Base-by-base conservation (phyloP, 768 basidiomycete genomes). In the Russula griseocarnosa region DNA sequence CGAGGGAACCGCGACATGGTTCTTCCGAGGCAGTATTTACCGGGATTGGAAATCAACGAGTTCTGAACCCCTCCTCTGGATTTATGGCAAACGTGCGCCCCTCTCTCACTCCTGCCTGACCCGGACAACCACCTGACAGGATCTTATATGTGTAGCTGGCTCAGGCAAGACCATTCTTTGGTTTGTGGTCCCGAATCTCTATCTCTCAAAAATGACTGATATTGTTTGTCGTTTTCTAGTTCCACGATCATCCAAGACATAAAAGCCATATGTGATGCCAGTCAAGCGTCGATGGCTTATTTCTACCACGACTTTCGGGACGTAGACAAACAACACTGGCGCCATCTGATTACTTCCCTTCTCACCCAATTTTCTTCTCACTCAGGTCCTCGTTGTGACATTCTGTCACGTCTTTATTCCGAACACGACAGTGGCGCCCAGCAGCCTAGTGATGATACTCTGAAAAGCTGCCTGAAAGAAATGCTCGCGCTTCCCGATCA, bases 91-190 rank as follows among this genome's bases (percentile, higher is more conserved):
- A 32, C 54, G 62, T 63, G 20, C 3, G 61, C 22, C 10, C 11
- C 11, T 30, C 24, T 56, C 26, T 16, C 24, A 24, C n/a, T 14
- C 13, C 1, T 32, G 2, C 47, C 20, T 18, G 4, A 7, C 16
- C 7, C 24, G 3, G 14, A 4, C 9, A 26, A 26, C 7, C 32
- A 9, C 20, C 16, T 22, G 20, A 57, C 20, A 13, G 5, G 9
- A 20, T 26, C 20, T n/a, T 34, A 1, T 16, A 3, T 34, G 26
- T 11, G n/a, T 51, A 60, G 62, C 55, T n/a, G 62, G 62, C 18
- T 42, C 62, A 6, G 62, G 62, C 4, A 63, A 63, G 38, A 63
- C 18, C 16, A 40, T 42, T 11, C 55, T 63, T 16, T 58, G 62
- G 56, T 63, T 22, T 1, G 62, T 58, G 0, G 3, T 2, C 3